Conservation (phyloP, 805 yeast genomes). For the Metschnikowia kunwiensis region DNA sequence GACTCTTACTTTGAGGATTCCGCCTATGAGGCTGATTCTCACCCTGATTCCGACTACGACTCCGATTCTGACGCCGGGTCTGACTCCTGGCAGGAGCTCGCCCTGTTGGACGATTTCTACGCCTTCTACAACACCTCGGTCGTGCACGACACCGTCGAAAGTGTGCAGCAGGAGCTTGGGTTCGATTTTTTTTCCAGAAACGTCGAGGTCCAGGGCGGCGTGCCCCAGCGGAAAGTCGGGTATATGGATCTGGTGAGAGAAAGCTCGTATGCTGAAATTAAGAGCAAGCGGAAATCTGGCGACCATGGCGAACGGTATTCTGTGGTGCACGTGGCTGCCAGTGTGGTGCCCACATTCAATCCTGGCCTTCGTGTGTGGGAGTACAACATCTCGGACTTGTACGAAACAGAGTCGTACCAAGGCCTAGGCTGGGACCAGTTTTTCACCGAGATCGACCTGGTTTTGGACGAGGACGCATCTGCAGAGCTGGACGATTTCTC, state of each 20-base stretch:
- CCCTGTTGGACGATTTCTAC: conserved; percentile 8
- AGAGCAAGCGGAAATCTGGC: conserved; percentile 44
- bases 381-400: conserved; percentile 63
- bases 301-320: conserved; percentile 56
- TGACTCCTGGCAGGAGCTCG: background rate
- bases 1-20: conserved; percentile 19
- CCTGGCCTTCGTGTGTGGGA: conserved; percentile 87
- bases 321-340: conserved; percentile 65
- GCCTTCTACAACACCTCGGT: conserved; percentile 8
- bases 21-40: background rate
- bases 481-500: conserved; percentile 13
- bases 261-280: conserved; percentile 47
- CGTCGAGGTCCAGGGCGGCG: conserved; percentile 50
- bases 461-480: conserved; percentile 18
- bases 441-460: conserved; percentile 32
- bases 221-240: conserved; percentile 61
- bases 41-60: conserved; percentile 10
- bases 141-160: conserved; percentile 14
- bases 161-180: conserved; percentile 8
- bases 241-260: conserved; percentile 62
- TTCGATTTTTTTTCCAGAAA: conserved; percentile 21
- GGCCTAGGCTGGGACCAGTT: conserved; percentile 58
- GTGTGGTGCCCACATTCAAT: conserved; percentile 80
- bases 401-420: conserved; percentile 16
- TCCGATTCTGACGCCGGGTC: conserved; percentile 14